Percentiles rank a stretch among this genome's conserved stretches.
phyloP scores from a whole-genome alignment of 768 basidiomycete species.

The Bullera alba region DNA sequence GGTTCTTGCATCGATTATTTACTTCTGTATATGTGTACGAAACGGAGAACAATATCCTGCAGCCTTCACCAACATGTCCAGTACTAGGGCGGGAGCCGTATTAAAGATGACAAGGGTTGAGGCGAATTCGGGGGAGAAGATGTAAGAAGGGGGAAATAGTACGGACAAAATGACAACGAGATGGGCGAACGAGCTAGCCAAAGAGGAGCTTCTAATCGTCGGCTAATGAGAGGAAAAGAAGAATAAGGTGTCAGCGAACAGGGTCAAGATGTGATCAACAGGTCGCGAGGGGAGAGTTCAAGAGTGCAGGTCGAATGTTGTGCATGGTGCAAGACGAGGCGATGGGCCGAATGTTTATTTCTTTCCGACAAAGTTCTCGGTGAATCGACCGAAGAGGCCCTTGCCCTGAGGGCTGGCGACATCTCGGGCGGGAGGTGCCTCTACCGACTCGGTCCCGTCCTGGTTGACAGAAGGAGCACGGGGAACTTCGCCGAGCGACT shows the following conservation, averaged over 20 bases:
- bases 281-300: background rate
- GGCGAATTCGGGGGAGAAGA: too few relatives aligned
- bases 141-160: too few relatives aligned
- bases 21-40: too few relatives aligned
- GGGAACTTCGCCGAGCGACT: conserved; percentile 30
- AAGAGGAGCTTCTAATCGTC: conserved; percentile 1
- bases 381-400: conserved; percentile 33
- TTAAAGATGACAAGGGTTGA: too few relatives aligned
- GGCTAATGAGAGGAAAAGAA: conserved; percentile 1
- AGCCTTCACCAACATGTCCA: too few relatives aligned
- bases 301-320: background rate
- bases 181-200: too few relatives aligned
- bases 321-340: background rate
- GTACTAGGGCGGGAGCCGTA: too few relatives aligned
- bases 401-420: conserved; percentile 13
- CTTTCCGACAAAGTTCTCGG: conserved; percentile 15
- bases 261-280: background rate
- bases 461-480: conserved; percentile 20
- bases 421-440: conserved; percentile 18
- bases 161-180: too few relatives aligned
- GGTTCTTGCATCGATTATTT: too few relatives aligned
- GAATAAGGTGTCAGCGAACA: background rate
- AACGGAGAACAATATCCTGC: too few relatives aligned
- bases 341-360: too few relatives aligned
- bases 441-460: background rate